Evolutionary conservation across 2,329 filamentous ascomycete species (phyloP).

Genomic region (Penicillium crustosum): DNA sequence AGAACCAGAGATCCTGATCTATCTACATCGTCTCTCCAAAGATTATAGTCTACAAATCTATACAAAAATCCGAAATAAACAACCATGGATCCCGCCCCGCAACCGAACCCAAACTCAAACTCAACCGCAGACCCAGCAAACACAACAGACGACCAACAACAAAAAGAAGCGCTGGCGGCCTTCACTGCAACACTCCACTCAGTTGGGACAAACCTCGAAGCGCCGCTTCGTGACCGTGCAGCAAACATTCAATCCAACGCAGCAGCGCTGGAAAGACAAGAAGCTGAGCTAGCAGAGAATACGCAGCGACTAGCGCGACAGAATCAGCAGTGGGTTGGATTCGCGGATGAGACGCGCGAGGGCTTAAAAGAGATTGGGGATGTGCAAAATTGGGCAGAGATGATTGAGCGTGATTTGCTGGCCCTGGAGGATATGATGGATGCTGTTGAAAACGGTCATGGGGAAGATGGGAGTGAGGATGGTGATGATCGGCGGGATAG

Average conservation of each 20-base stretch:
- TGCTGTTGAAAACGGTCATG: slow-evolving; percentile 34
- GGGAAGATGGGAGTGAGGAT: slow-evolving; percentile 19
- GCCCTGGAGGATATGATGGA: slow-evolving; percentile 45
- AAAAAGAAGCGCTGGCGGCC: slow-evolving; percentile 45
- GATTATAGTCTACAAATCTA: no score
- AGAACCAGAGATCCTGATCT: no score
- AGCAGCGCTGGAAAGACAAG: slow-evolving; percentile 55
- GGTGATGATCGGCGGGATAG: slow-evolving; percentile 13
- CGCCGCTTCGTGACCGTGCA: slow-evolving; percentile 55
- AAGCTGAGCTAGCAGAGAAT: slow-evolving; percentile 52
- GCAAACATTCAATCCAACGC: slow-evolving; percentile 58
- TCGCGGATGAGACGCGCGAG: slow-evolving; percentile 55
- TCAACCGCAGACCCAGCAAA: slow-evolving; percentile 7
- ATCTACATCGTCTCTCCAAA: no score
- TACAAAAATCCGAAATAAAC: no score
- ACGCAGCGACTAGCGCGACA: slow-evolving; percentile 54
- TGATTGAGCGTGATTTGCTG: slow-evolving; percentile 54
- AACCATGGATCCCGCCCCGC: not conserved
- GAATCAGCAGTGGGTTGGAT: slow-evolving; percentile 54
- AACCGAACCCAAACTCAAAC: slow-evolving; percentile 2
- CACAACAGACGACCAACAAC: slow-evolving; percentile 30
- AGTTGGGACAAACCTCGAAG: slow-evolving; percentile 51
- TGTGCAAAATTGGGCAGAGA: slow-evolving; percentile 65
- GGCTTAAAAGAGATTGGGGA: slow-evolving; percentile 64
- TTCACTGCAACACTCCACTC: slow-evolving; percentile 47